These are phyloP conservation scores for Tripterygium wilfordii DNA, from an alignment of 177 flowering plant species.

Conservation along the genomic window DNA sequence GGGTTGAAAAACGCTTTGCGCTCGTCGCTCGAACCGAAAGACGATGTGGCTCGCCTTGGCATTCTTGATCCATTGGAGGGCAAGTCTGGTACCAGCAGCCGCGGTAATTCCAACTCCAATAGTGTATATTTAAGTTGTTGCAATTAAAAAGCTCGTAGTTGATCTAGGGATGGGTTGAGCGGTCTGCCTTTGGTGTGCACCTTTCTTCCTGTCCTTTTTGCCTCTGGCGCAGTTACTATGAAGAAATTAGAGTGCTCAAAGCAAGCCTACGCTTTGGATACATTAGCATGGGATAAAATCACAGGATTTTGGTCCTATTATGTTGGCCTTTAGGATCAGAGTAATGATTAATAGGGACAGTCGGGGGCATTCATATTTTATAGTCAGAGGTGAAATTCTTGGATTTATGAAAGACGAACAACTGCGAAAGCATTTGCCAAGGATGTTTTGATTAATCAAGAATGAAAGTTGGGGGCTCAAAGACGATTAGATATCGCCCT, in stretches of 20 bases:
- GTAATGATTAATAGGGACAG: slow-evolving; percentile 41
- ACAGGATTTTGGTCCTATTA: slow-evolving; percentile 10
- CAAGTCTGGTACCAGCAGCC: too few species aligned
- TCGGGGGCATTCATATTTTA: slow-evolving; percentile 62
- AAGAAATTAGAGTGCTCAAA: slow-evolving; percentile 15
- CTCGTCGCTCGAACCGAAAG: too few species aligned
- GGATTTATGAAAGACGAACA: slow-evolving; percentile 57
- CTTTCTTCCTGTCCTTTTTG: too few species aligned
- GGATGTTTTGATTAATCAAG: slow-evolving; percentile 65
- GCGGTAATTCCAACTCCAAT: too few species aligned
- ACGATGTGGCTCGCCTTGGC: too few species aligned
- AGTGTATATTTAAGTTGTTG: too few species aligned
- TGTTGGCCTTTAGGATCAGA: slow-evolving; percentile 15
- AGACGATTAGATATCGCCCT: slow-evolving; percentile 62
- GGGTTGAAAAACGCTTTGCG: too few species aligned
- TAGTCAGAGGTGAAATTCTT: slow-evolving; percentile 54
- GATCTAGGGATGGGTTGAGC: too few species aligned
- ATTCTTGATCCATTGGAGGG: too few species aligned
- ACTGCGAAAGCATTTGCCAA: slow-evolving; percentile 65
- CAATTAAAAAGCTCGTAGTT: too few species aligned
- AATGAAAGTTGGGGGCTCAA: slow-evolving; percentile 64
- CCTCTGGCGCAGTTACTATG: slow-evolving; percentile 13
- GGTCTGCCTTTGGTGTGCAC: too few species aligned
- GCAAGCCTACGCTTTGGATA: slow-evolving; percentile 13
- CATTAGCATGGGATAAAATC: slow-evolving; percentile 15